Percentiles rank a stretch among this genome's conserved stretches.
Conservation (phyloP, 2,329 filamentous ascomycete genomes). For the Phaeoacremonium minimum region DNA sequence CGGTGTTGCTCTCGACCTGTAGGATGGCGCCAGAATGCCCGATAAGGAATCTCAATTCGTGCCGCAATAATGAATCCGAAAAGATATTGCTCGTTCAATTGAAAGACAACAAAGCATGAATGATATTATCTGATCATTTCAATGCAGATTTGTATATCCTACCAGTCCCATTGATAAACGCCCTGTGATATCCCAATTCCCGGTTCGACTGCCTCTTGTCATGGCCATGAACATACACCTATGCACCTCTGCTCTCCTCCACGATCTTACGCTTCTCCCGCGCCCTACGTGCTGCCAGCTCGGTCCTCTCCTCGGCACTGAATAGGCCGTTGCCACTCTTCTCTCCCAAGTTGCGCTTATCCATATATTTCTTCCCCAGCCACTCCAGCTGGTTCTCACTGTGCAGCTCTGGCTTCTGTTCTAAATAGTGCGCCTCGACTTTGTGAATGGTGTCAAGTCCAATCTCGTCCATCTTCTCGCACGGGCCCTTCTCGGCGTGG, state of each 20-base stretch:
- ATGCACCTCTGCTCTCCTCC: constrained; percentile 17
- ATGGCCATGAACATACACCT: too few species aligned
- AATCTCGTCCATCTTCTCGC: constrained; percentile 25
- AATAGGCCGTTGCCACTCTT: constrained; percentile 22
- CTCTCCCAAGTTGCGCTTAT: constrained; percentile 19
- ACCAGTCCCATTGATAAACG: too few species aligned
- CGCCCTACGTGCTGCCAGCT: constrained; percentile 14
- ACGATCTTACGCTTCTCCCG: constrained; percentile 9
- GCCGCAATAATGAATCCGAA: too few species aligned
- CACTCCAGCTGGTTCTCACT: constrained; percentile 12
- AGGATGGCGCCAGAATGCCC: too few species aligned
- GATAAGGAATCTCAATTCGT: too few species aligned
- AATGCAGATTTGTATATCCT: too few species aligned
- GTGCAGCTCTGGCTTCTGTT: constrained; percentile 10
- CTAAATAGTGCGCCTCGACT: constrained; percentile 19
- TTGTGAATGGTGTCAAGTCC: constrained; percentile 24
- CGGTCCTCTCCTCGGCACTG: constrained; percentile 15
- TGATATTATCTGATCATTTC: too few species aligned
- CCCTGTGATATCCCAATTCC: too few species aligned
- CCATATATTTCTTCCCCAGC: constrained; percentile 20
- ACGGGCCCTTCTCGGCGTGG: constrained; percentile 21
- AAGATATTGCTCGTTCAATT: too few species aligned
- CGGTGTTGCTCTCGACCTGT: too few species aligned
- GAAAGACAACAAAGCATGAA: too few species aligned
- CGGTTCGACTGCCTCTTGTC: too few species aligned